These are phyloP conservation scores for Backusella westeae DNA, from an alignment of 192 early-diverging fungal genomes.

Conservation along the genomic window DNA sequence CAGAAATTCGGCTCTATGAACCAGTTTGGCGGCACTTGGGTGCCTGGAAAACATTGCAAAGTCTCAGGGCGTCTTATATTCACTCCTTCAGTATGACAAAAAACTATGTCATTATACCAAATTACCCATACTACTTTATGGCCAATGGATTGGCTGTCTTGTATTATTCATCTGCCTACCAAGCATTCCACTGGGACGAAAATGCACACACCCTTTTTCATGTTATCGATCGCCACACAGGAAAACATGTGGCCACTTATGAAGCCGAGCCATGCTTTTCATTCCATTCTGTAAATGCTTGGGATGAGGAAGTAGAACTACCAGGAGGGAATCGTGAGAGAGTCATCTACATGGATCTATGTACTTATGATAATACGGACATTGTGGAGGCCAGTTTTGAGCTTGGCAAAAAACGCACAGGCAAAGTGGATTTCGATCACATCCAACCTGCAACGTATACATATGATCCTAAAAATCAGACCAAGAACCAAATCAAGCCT, in stretches of 20 bases:
- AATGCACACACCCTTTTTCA: slow-evolving; percentile 36
- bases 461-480: slow-evolving; percentile 17
- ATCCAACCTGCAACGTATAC: slow-evolving; percentile 13
- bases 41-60: slow-evolving; percentile 14
- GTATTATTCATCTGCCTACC: slow-evolving; percentile 38
- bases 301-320: slow-evolving; percentile 31
- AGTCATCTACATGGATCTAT: slow-evolving; percentile 28
- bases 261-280: slow-evolving; percentile 40
- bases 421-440: slow-evolving; percentile 7
- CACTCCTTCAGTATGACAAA: slow-evolving; percentile 48
- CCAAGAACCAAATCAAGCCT: slow-evolving; percentile 16
- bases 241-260: slow-evolving; percentile 43
- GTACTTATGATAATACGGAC: slow-evolving; percentile 33
- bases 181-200: slow-evolving; percentile 46
- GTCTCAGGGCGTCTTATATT: slow-evolving; percentile 38
- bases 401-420: slow-evolving; percentile 20
- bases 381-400: slow-evolving; percentile 38
- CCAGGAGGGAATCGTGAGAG: slow-evolving; percentile 26
- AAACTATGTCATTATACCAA: slow-evolving; percentile 47
- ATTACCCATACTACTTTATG: slow-evolving; percentile 42
- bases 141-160: slow-evolving; percentile 35
- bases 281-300: slow-evolving; percentile 49
- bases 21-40: slow-evolving; percentile 34
- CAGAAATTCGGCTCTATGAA: slow-evolving; percentile 8
- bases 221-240: slow-evolving; percentile 38